phyloP scores from a whole-genome alignment of 495 filamentous ascomycete species.

The Podospora appendiculata region DNA sequence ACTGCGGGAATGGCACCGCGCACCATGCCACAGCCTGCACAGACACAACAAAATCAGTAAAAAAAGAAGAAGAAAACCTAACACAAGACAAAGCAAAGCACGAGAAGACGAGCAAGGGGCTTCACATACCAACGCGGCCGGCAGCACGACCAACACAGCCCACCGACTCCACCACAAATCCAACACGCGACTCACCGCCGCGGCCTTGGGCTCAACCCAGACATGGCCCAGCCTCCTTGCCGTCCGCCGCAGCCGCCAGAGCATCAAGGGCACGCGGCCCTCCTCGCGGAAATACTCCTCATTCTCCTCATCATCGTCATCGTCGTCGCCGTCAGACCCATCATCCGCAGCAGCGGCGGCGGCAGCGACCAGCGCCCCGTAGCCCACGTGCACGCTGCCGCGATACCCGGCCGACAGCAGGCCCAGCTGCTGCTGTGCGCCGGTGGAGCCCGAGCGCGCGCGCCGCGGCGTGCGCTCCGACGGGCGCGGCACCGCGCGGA shows the following conservation, averaged over 20 bases:
- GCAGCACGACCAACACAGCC: constrained; percentile 46
- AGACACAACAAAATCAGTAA: not conserved
- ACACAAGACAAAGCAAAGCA: not conserved
- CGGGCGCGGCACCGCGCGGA: constrained; percentile 46
- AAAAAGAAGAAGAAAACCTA: not conserved
- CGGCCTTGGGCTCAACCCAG: constrained; percentile 47
- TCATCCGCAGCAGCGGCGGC: constrained; percentile 14
- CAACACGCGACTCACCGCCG: constrained; percentile 44
- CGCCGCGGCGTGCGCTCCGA: constrained; percentile 10
- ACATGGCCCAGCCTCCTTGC: constrained; percentile 40
- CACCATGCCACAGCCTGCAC: constrained; percentile 52
- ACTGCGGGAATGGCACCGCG: constrained; percentile 56
- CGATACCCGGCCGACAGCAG: constrained; percentile 28
- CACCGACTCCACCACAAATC: constrained; percentile 52
- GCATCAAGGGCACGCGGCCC: constrained; percentile 16
- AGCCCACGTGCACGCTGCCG: constrained; percentile 41
- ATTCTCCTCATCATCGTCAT: constrained; percentile 13
- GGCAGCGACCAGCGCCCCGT: constrained; percentile 34
- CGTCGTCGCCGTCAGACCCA: not conserved
- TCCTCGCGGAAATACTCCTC: constrained; percentile 19
- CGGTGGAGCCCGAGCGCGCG: constrained; percentile 3
- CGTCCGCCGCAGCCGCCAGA: constrained; percentile 20
- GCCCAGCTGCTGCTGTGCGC: constrained; percentile 22
- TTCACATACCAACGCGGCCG: constrained; percentile 46
- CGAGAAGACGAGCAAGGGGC: not conserved